These are phyloP conservation scores for Agaricales sp. DNA, from an alignment of 1,284 basidiomycete genomes.

Conservation along the genomic window DNA sequence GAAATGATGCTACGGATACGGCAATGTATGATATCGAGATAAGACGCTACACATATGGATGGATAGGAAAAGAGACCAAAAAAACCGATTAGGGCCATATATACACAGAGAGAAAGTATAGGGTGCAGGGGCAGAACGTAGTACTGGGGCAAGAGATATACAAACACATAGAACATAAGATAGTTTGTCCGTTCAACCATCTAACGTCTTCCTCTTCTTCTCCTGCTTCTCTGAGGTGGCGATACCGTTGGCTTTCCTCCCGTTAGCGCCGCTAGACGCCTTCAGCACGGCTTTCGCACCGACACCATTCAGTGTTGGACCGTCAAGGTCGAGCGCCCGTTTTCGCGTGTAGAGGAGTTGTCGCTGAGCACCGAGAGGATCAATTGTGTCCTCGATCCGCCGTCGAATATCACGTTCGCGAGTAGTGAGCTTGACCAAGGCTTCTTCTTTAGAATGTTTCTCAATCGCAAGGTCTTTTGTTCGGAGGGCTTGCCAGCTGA, in stretches of 20 bases:
- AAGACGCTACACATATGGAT: too few species aligned
- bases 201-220: constrained; percentile 45
- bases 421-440: constrained; percentile 50
- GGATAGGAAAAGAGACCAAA: too few species aligned
- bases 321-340: too few species aligned
- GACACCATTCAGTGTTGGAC: too few species aligned
- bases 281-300: too few species aligned
- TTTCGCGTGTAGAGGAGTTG: too few species aligned
- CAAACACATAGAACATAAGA: constrained; percentile 13
- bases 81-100: too few species aligned
- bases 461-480: constrained; percentile 62
- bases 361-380: too few species aligned
- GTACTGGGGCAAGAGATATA: constrained; percentile 8
- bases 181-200: constrained; percentile 17
- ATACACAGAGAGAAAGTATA: too few species aligned
- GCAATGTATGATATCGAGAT: too few species aligned
- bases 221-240: constrained; percentile 43
- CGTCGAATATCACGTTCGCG: constrained; percentile 66
- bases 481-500: constrained; percentile 72
- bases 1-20: too few species aligned
- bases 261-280: constrained; percentile 35
- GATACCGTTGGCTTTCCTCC: constrained; percentile 31
- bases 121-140: too few species aligned
- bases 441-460: constrained; percentile 54
- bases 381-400: constrained; percentile 57